Evolutionary conservation across 805 yeast genomes (phyloP).

Genomic region (Wickerhamomyces bisporus): DNA sequence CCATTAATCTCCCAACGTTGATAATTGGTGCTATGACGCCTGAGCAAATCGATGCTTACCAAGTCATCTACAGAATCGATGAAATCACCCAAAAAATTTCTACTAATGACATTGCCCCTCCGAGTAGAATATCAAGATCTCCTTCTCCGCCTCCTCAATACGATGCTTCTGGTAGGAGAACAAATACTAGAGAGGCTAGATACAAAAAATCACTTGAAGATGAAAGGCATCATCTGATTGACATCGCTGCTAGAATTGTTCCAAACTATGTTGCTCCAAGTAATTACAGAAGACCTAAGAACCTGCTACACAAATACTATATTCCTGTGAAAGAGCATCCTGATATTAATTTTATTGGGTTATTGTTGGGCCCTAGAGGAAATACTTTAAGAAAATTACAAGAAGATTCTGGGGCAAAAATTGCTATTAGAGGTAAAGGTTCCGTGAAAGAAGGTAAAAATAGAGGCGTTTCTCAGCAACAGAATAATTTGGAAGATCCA

Average conservation of each 20-base stretch:
- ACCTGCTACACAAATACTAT: slow-evolving; percentile 73
- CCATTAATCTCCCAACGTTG: slow-evolving; percentile 32
- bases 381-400: slow-evolving; percentile 78
- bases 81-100: slow-evolving; percentile 65
- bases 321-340: slow-evolving; percentile 87
- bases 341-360: slow-evolving; percentile 87
- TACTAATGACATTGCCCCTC: slow-evolving; percentile 45
- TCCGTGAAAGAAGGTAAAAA: slow-evolving; percentile 90
- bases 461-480: slow-evolving; percentile 30
- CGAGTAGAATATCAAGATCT: slow-evolving; percentile 46
- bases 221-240: slow-evolving; percentile 79
- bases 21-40: slow-evolving; percentile 49
- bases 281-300: slow-evolving; percentile 67
- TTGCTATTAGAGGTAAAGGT: slow-evolving; percentile 92
- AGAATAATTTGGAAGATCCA: slow-evolving; percentile 67
- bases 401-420: slow-evolving; percentile 79
- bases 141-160: slow-evolving; percentile 93
- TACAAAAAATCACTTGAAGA: slow-evolving; percentile 58
- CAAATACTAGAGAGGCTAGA: slow-evolving; percentile 75
- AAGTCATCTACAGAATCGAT: slow-evolving; percentile 65
- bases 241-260: slow-evolving; percentile 61
- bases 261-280: slow-evolving; percentile 79
- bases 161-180: slow-evolving; percentile 76
- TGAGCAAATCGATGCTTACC: slow-evolving; percentile 79
- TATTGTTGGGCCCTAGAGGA: slow-evolving; percentile 92